These are phyloP conservation scores for Fulvia fulva DNA, from an alignment of 2,329 filamentous ascomycete genomes.

Conservation along the genomic window DNA sequence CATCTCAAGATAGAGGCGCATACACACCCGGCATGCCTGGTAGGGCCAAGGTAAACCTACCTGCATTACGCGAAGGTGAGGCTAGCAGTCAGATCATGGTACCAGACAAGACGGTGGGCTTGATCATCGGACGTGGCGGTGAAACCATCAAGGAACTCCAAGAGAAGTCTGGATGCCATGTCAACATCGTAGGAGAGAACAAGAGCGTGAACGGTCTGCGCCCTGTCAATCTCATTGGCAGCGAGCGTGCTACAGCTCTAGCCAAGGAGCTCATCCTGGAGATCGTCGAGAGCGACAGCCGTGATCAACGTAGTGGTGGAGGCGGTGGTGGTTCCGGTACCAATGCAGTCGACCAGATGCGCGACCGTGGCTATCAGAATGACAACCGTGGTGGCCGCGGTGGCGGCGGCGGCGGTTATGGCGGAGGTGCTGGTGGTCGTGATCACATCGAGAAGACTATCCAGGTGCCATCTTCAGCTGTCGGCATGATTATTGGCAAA, in stretches of 20 bases:
- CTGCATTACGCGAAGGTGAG: conserved; percentile 69
- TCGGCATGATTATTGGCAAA: conserved; percentile 96
- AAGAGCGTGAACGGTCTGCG: conserved; percentile 88
- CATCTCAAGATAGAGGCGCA: conserved; percentile 31
- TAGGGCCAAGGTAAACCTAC: conserved; percentile 36
- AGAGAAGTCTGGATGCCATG: conserved; percentile 87
- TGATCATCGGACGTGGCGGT: conserved; percentile 90
- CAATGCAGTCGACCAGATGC: conserved; percentile 11
- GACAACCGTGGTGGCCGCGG: conserved; percentile 8
- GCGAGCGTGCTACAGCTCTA: conserved; percentile 65
- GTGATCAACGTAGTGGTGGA: conserved; percentile 40
- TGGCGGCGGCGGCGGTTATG: conserved; percentile 25
- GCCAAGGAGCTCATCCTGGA: conserved; percentile 89
- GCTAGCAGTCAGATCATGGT: conserved; percentile 92
- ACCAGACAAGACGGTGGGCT: conserved; percentile 82
- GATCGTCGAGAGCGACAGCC: conserved; percentile 85
- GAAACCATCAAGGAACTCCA: conserved; percentile 92
- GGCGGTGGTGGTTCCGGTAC: conserved; percentile 25
- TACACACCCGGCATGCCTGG: conserved; percentile 35
- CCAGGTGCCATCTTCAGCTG: conserved; percentile 81
- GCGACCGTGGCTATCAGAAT: conserved; percentile 31
- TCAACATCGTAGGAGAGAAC: conserved; percentile 90
- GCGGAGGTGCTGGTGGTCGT: conserved; percentile 40
- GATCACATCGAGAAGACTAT: conserved; percentile 74
- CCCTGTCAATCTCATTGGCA: conserved; percentile 85